Conservation (phyloP, 192 early-diverging fungal genomes). For the Paraglomus brasilianum region DNA sequence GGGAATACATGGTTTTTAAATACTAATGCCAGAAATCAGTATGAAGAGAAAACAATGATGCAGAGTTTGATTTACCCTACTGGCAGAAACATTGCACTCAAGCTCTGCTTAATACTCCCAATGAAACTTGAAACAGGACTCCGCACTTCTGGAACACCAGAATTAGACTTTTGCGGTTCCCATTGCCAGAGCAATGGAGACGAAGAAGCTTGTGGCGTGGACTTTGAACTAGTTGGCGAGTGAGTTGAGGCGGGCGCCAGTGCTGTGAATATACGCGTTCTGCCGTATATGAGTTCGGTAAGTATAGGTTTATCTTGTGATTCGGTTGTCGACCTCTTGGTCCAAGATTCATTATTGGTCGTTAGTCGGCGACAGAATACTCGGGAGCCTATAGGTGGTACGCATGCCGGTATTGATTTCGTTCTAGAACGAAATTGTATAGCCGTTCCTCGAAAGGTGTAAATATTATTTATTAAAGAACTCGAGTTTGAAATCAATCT, state of each 20-base stretch:
- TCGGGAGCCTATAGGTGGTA: too few relatives aligned
- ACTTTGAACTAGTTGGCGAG: constrained; percentile 36
- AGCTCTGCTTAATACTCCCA: constrained; percentile 36
- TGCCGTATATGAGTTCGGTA: constrained; percentile 42
- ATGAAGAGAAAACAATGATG: background rate
- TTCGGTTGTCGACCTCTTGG: background rate
- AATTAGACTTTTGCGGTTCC: constrained; percentile 27
- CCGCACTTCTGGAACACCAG: background rate
- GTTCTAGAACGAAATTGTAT: too few relatives aligned
- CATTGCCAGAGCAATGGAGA: constrained; percentile 42
- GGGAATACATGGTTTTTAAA: background rate
- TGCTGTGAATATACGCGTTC: constrained; percentile 46
- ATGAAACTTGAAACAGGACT: constrained; percentile 30
- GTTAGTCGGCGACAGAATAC: too few relatives aligned
- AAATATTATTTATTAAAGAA: too few relatives aligned
- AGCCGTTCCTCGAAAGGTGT: too few relatives aligned
- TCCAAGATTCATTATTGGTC: too few relatives aligned
- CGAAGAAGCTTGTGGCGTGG: constrained; percentile 36
- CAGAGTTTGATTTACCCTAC: constrained; percentile 39
- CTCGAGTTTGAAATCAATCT: too few relatives aligned
- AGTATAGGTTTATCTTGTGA: constrained; percentile 33
- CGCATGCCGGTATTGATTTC: too few relatives aligned
- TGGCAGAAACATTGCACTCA: constrained; percentile 59
- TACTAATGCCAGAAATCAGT: background rate
- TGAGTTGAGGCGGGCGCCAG: constrained; percentile 37